phyloP scores from a whole-genome alignment of 371 early-diverging fungal species.

The Actinomortierella ambigua region DNA sequence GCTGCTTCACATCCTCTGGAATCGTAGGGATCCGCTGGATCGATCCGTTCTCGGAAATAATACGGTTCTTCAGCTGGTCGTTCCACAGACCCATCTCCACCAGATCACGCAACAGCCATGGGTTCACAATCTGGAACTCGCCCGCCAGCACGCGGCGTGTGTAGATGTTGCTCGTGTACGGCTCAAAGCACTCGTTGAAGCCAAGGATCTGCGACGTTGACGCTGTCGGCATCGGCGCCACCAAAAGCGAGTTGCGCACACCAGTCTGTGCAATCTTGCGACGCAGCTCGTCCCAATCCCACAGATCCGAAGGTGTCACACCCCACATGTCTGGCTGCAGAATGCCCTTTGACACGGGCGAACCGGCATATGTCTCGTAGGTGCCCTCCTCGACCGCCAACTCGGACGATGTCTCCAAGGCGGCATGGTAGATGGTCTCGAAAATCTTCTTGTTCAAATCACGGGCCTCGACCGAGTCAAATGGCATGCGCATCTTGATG shows the following conservation, averaged over 20 bases:
- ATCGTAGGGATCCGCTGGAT: slow-evolving; percentile 85
- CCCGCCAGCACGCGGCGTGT: slow-evolving; percentile 98
- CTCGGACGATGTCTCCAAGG: slow-evolving; percentile 96
- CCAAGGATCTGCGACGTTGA: slow-evolving; percentile 99
- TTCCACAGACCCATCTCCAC: slow-evolving; percentile 95
- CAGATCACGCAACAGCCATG: slow-evolving; percentile 94
- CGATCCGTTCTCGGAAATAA: slow-evolving; percentile 97
- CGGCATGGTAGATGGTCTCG: slow-evolving; percentile 98
- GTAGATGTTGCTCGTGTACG: slow-evolving; percentile 98
- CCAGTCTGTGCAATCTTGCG: slow-evolving; percentile 88
- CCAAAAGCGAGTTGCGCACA: slow-evolving; percentile 97
- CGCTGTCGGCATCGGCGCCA: slow-evolving; percentile 99
- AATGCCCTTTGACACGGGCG: slow-evolving; percentile 91
- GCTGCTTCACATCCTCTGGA: slow-evolving; percentile 91
- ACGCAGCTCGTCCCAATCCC: slow-evolving; percentile 94
- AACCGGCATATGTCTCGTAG: slow-evolving; percentile 92
- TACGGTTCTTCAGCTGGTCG: slow-evolving; percentile 95
- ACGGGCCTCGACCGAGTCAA: slow-evolving; percentile 93
- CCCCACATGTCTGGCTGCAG: slow-evolving; percentile 98
- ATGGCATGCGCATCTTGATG: slow-evolving; percentile 94
- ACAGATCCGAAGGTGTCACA: slow-evolving; percentile 77
- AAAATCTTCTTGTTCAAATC: slow-evolving; percentile 93
- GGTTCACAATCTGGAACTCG: slow-evolving; percentile 99
- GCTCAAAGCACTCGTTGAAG: slow-evolving; percentile 99
- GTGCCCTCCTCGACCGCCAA: slow-evolving; percentile 85